phyloP scores from a whole-genome alignment of 2,329 filamentous ascomycete species.

The Cladophialophora bantiana region DNA sequence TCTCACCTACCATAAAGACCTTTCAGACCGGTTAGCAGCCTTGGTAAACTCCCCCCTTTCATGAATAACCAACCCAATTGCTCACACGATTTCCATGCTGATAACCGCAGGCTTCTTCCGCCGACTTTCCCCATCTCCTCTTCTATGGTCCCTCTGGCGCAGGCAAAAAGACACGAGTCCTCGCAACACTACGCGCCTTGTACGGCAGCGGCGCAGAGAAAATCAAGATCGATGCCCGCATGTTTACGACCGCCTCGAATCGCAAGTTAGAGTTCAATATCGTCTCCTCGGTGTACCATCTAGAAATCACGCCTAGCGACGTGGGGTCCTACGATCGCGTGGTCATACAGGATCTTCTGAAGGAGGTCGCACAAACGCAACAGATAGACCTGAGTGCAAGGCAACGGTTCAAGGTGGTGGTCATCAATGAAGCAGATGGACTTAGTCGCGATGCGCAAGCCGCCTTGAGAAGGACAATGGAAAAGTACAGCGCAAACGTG shows the following conservation, averaged over 20 bases:
- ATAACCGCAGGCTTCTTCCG: constrained; percentile 80
- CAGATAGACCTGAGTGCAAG: constrained; percentile 93
- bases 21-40: constrained; percentile 85
- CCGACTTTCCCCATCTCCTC: constrained; percentile 96
- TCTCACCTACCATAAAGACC: constrained; percentile 85
- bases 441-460: constrained; percentile 94
- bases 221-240: constrained; percentile 97
- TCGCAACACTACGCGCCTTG: constrained; percentile 91
- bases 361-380: constrained; percentile 98
- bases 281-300: constrained; percentile 93
- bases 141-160: constrained; percentile 96
- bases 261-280: constrained; percentile 99
- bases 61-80: constrained; percentile 20
- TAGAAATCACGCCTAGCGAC: constrained; percentile 97
- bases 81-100: neutral
- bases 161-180: constrained; percentile 96
- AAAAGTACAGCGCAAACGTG: constrained; percentile 97
- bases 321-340: constrained; percentile 97
- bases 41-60: constrained; percentile 65
- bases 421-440: constrained; percentile 98
- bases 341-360: constrained; percentile 91
- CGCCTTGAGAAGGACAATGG: constrained; percentile 93
- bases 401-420: constrained; percentile 96
- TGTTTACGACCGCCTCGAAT: constrained; percentile 90
- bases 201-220: constrained; percentile 98